These are phyloP conservation scores for Pouteria glomerata DNA, from an alignment of 148 eudicot genomes.

Conservation along the genomic window DNA sequence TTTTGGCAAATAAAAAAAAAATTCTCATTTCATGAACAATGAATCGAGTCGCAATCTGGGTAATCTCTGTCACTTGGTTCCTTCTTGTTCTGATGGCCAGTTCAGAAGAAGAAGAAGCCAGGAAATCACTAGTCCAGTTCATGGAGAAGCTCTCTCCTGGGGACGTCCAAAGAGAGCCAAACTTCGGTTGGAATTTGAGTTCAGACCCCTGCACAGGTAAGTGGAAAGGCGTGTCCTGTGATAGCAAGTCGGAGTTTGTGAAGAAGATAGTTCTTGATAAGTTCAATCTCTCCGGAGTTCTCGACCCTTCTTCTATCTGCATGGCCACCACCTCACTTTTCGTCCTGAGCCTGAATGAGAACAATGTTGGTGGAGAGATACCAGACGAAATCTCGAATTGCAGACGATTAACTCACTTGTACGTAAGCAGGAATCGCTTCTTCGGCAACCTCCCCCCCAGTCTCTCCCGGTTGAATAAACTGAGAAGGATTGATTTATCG, in stretches of 20 bases:
- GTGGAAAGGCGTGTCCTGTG: constrained; percentile 14
- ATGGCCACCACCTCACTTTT: constrained; percentile 6
- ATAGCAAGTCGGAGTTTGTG: not conserved
- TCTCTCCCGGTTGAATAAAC: constrained; percentile 18
- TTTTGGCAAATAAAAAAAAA: constrained; percentile 6
- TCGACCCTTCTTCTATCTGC: constrained; percentile 34
- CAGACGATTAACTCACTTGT: constrained; percentile 26
- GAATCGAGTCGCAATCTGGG: constrained; percentile 4
- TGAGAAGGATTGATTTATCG: constrained; percentile 23
- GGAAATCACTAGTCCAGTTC: constrained; percentile 21
- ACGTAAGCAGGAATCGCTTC: constrained; percentile 25
- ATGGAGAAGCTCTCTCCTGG: constrained; percentile 28
- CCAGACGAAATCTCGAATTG: constrained; percentile 32
- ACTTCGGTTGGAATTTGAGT: constrained; percentile 22
- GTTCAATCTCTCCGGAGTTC: constrained; percentile 19
- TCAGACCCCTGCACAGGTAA: constrained; percentile 15
- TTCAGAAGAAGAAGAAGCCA: constrained; percentile 21
- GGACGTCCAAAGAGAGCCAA: not conserved
- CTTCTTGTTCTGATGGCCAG: constrained; percentile 5
- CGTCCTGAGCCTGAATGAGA: constrained; percentile 25
- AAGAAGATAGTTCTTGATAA: constrained; percentile 27
- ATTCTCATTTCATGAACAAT: not conserved
- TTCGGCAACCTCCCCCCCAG: constrained; percentile 30
- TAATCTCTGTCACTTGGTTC: not conserved
- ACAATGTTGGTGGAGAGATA: constrained; percentile 31